These are phyloP conservation scores for Neurospora sp. DNA, from an alignment of 495 filamentous ascomycete genomes.

Conservation along the genomic window DNA sequence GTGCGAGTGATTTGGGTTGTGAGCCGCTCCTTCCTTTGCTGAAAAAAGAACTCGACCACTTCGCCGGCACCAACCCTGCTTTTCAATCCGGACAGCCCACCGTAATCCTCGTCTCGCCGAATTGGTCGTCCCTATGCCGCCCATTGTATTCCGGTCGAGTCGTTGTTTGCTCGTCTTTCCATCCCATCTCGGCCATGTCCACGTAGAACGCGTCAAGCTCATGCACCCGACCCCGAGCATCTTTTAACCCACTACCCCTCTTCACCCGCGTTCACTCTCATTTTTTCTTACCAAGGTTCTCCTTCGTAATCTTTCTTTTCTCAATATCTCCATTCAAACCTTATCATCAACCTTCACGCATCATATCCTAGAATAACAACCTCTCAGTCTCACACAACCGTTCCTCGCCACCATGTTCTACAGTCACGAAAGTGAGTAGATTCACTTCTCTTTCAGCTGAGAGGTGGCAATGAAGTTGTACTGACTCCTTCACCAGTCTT, in stretches of 20 bases:
- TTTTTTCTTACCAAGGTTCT: neutral
- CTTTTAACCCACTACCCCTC: neutral
- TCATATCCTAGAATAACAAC: neutral
- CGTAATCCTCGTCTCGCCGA: neutral
- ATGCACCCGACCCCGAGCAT: neutral
- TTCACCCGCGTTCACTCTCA: neutral
- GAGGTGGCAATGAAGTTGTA: neutral
- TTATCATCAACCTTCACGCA: neutral
- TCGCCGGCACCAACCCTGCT: neutral
- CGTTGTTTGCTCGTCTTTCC: neutral
- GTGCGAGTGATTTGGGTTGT: neutral
- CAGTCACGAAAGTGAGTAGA: slow-evolving; percentile 70
- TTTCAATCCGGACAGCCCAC: neutral
- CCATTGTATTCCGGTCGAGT: neutral
- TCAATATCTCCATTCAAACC: neutral
- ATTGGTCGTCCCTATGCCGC: neutral
- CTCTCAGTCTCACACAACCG: neutral
- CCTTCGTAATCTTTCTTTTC: neutral
- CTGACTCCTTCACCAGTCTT: slow-evolving; percentile 50
- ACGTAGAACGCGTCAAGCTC: neutral
- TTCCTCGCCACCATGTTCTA: slow-evolving; percentile 61
- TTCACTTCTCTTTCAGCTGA: slow-evolving; percentile 1
- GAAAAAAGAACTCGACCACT: neutral
- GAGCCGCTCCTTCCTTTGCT: neutral
- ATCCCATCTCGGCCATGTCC: neutral